Evolutionary conservation across 148 eudicot genomes (phyloP).

Genomic region (Polygonum maritimum): DNA sequence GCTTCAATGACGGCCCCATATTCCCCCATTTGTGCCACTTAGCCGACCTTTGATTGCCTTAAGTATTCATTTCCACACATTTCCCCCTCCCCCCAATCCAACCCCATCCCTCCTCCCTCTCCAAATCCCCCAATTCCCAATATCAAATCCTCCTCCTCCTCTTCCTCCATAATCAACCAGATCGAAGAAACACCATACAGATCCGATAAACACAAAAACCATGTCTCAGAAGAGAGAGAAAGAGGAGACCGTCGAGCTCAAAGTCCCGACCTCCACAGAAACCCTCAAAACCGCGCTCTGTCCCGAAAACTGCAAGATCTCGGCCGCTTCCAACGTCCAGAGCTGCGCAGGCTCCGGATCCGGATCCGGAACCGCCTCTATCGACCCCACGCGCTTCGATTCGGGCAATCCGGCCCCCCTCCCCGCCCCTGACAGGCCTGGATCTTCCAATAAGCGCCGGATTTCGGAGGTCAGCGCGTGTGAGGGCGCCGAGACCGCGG

Average conservation of each 20-base stretch:
- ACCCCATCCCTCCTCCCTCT: neutral
- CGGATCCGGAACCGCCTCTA: constrained; percentile 17
- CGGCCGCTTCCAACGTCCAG: constrained; percentile 7
- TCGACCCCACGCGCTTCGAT: constrained; percentile 10
- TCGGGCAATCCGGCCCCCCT: neutral
- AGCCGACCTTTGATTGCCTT: constrained; percentile 10
- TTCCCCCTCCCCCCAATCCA: constrained; percentile 1
- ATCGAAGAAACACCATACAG: neutral
- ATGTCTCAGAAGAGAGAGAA: constrained; percentile 71
- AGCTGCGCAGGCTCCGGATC: constrained; percentile 5
- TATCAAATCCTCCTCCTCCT: neutral
- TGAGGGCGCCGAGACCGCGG: neutral
- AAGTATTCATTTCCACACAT: constrained; percentile 10
- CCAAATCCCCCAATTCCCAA: neutral
- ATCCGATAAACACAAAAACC: neutral
- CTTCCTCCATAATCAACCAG: neutral
- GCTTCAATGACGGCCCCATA: constrained; percentile 10
- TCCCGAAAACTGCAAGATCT: constrained; percentile 4
- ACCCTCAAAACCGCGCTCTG: constrained; percentile 13
- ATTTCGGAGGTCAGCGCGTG: neutral
- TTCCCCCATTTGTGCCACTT: constrained; percentile 5
- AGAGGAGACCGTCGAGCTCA: constrained; percentile 57
- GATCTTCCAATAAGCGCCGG: neutral
- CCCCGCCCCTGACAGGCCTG: neutral
- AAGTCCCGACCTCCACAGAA: constrained; percentile 34